Base-by-base conservation (phyloP, 768 basidiomycete genomes). In the Naematelia encephala region DNA sequence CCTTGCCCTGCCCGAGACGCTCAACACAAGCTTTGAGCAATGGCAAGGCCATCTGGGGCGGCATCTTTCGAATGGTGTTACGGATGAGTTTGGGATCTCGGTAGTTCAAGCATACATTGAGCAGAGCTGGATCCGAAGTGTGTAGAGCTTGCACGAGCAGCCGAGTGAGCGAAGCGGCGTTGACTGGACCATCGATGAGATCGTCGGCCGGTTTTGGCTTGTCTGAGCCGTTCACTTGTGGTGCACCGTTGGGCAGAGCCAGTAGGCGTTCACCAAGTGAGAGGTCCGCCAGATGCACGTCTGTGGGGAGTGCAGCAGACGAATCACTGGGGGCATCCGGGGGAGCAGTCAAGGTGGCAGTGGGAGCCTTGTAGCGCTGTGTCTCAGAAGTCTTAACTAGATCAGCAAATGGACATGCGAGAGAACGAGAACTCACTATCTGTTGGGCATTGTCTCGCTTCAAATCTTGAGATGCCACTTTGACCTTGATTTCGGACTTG, bases 111-210 rank as follows among this genome's bases (percentile, higher is more conserved):
- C 73, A 74, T 5, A 77, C 52, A 72, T 96, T 90, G 60, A 98
- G 79, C 34, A 98, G 80, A 10, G 85, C 84, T 1, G 88, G 84
- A 80, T 99, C 96, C 19, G 89, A 87, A 0, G 96, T 97, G 75
- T 99, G 96, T 25, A 99, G 79, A 0, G 96, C 94, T 79, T 99
- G 96, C 58, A 94, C 89, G 50, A 99, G 82, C 25, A 94, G 93
- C 56, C 91, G 87, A 25, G 94, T 90, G 59, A 98, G 83, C 0
- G 94, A 93, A 63, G 87, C 85, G 0, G 90, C 85, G 34, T 92
- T 89, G 46, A 75, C 71, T 2, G 72, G 68, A 14, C 70, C 70
- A 29, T 64, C 68, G 45, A 62, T 54, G 5, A 57, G 61, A 3
- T 53, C 30, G 23, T 58, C 62, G 19, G 80, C 78, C 14, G 73